These are phyloP conservation scores for Piromyces sp. DNA, from an alignment of 192 early-diverging fungal species.

Conservation along the genomic window DNA sequence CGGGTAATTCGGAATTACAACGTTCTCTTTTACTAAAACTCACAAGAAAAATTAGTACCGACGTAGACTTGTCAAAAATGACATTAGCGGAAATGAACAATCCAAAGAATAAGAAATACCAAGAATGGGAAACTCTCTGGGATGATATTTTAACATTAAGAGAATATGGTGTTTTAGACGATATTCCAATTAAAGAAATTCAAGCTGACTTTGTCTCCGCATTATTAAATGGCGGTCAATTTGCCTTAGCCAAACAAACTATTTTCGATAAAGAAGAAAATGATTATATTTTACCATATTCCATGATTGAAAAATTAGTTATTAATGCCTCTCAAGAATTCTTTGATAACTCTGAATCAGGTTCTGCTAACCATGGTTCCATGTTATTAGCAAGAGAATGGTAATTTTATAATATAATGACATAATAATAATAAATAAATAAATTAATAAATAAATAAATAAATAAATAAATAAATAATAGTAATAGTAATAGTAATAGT, in stretches of 20 bases:
- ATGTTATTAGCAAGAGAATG: constrained; percentile 59
- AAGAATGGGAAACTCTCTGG: constrained; percentile 44
- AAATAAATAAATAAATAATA: too few relatives aligned
- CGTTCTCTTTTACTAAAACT: constrained; percentile 32
- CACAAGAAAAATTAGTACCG: not conserved
- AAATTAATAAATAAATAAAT: too few relatives aligned
- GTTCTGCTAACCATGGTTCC: constrained; percentile 41
- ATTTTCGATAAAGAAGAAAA: constrained; percentile 19
- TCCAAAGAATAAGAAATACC: constrained; percentile 35
- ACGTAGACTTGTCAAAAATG: constrained; percentile 12
- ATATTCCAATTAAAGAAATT: constrained; percentile 30
- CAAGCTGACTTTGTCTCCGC: constrained; percentile 36
- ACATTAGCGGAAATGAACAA: constrained; percentile 24
- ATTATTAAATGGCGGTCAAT: constrained; percentile 38
- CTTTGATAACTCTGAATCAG: constrained; percentile 52
- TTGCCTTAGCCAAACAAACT: constrained; percentile 29
- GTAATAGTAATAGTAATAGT: too few relatives aligned
- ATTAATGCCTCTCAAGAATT: constrained; percentile 53
- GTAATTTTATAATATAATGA: constrained; percentile 10
- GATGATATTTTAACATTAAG: constrained; percentile 43
- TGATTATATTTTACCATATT: constrained; percentile 12
- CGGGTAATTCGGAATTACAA: constrained; percentile 20
- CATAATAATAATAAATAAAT: too few relatives aligned
- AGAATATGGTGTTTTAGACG: constrained; percentile 26
- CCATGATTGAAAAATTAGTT: constrained; percentile 35